Conservation (phyloP, 2,329 filamentous ascomycete species). For the Paradendryphiella salina region DNA sequence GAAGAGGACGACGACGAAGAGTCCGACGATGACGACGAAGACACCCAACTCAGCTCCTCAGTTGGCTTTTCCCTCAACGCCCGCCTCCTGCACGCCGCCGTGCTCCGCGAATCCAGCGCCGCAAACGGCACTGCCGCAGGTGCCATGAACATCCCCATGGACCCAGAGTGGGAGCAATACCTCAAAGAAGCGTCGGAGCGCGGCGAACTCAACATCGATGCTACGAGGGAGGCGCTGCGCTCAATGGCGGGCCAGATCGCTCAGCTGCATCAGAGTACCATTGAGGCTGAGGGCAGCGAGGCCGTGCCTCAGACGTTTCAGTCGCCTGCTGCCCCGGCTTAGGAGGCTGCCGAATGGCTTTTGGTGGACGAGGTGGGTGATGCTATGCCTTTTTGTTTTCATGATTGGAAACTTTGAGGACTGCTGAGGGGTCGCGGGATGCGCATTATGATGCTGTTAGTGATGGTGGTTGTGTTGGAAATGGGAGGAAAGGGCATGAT, state of each 20-base stretch:
- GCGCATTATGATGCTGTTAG: too few species aligned
- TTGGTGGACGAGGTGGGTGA: neutral
- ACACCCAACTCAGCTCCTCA: constrained; percentile 48
- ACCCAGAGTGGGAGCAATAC: constrained; percentile 76
- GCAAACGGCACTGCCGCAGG: constrained; percentile 50
- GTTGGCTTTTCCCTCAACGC: constrained; percentile 64
- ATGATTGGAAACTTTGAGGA: too few species aligned
- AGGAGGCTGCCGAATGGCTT: neutral
- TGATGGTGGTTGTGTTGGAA: too few species aligned
- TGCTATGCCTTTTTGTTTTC: too few species aligned
- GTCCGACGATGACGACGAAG: constrained; percentile 5
- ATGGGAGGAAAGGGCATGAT: too few species aligned
- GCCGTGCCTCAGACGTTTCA: constrained; percentile 9
- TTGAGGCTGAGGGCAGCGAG: constrained; percentile 17
- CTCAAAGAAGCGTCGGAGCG: constrained; percentile 70
- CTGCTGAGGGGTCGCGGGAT: too few species aligned
- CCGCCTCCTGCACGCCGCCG: constrained; percentile 66
- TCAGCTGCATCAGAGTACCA: constrained; percentile 25
- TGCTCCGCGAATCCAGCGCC: constrained; percentile 55
- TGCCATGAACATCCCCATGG: constrained; percentile 60
- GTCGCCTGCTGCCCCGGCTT: constrained; percentile 30
- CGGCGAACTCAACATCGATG: constrained; percentile 51
- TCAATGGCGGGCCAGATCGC: constrained; percentile 38
- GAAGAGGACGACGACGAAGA: constrained; percentile 3
- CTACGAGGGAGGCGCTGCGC: constrained; percentile 37